Evolutionary conservation across 1,139 yeast species (phyloP).

Genomic region (Pichia terricola): DNA sequence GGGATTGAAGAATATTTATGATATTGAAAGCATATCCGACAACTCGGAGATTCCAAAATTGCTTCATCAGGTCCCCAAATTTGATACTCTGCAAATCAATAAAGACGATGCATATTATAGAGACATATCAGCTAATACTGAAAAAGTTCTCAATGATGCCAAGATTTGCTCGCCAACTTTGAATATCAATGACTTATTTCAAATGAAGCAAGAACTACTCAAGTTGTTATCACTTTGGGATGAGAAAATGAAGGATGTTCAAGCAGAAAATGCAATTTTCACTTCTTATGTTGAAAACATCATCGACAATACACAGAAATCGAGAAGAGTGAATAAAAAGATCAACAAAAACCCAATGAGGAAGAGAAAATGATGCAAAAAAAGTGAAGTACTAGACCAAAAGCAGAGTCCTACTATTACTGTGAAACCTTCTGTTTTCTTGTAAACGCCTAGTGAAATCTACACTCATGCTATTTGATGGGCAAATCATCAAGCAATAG

Average conservation of each 20-base stretch:
- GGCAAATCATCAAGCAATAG: no score
- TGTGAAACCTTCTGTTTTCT: no score
- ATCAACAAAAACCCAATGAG: background rate
- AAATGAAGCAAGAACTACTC: slow-evolving; percentile 15
- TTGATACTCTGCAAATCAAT: slow-evolving; percentile 10
- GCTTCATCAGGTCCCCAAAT: slow-evolving; percentile 11
- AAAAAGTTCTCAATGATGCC: background rate
- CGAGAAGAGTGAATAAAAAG: slow-evolving; percentile 15
- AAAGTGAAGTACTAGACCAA: no score
- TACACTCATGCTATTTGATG: no score
- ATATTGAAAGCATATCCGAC: background rate
- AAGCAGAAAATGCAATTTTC: slow-evolving; percentile 22
- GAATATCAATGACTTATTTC: slow-evolving; percentile 3
- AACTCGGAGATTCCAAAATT: slow-evolving; percentile 1
- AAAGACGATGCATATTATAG: slow-evolving; percentile 5
- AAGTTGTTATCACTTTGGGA: slow-evolving; percentile 19
- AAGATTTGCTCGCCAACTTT: no score
- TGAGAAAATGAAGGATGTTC: slow-evolving; percentile 13
- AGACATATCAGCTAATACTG: background rate
- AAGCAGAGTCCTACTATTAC: no score
- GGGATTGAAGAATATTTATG: slow-evolving; percentile 13
- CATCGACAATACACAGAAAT: slow-evolving; percentile 27
- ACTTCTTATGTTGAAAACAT: slow-evolving; percentile 26
- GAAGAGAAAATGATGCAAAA: background rate
- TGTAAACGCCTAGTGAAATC: no score